Evolutionary conservation across 495 filamentous ascomycete species (phyloP), one percentile per base, ranked within the genome.

Genomic region (Bacidia rubella): DNA sequence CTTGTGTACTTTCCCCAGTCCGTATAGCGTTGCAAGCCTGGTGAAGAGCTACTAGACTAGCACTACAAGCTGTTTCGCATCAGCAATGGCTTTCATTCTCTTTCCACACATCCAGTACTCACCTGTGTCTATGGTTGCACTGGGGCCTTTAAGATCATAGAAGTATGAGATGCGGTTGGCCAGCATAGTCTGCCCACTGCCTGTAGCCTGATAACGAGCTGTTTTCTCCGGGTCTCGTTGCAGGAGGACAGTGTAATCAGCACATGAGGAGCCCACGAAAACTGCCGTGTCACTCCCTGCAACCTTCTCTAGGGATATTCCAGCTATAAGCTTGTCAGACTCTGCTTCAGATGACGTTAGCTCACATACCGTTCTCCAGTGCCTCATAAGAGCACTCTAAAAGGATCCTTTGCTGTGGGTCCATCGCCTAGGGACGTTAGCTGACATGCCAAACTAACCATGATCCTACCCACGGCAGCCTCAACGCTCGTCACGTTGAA

Each of bases 331-430:
- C n/a, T 35, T 5, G 7, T 35, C 29, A 44, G 39, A 20, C 35
- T 11, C 3, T 43, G 25, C 11, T 24, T 15, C 12, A 43, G 19
- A 44, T 9, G 10, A 2, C 47, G 11, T 49, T 35, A 10, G 27
- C 76, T 24, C 7, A 35, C 29, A 15, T 7, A 35, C 29, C 70
- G 59, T 70, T 72, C 54, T 79, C 74, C 3, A 79, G 58, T 1
- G 68, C 70, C 47, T 76, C 72, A 21, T 74, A 78, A 21, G 68
- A 62, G 2, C 63, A 59, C 57, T 80, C 78, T 1, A 82, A 66
- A 11, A 70, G 56, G 24, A 73, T 65, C 21, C 70, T 57, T 49
- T 66, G 59, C 27, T 62, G 50, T 11, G 68, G 68, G 56, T 71
- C 64, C 47, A 66, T 70, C 0, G 63, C 61, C 2, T 62, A 11